Evolutionary conservation across 2,329 filamentous ascomycete genomes (phyloP).

Genomic region (Allantophomopsis lycopodina): DNA sequence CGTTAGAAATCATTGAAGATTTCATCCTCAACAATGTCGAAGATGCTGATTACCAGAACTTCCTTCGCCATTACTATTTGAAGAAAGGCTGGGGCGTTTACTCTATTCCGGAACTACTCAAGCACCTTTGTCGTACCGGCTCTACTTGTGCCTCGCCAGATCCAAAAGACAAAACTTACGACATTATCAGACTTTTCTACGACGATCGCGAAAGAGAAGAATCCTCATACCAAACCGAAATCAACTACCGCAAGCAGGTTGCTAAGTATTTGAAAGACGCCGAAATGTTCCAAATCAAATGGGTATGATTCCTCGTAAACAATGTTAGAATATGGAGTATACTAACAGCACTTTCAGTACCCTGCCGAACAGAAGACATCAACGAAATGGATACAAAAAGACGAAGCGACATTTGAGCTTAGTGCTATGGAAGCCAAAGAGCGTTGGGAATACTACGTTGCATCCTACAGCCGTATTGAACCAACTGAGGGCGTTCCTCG

Average conservation of each 20-base stretch:
- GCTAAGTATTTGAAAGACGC: conserved; percentile 88
- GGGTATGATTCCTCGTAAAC: conserved; percentile 37
- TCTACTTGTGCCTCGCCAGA: conserved; percentile 76
- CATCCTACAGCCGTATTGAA: conserved; percentile 78
- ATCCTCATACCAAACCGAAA: conserved; percentile 81
- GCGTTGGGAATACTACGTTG: conserved; percentile 91
- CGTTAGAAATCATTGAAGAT: conserved; percentile 75
- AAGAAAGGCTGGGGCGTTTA: conserved; percentile 88
- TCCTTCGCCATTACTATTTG: conserved; percentile 82
- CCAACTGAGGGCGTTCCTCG: conserved; percentile 69
- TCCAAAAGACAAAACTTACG: conserved; percentile 82
- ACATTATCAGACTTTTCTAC: conserved; percentile 80
- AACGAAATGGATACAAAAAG: conserved; percentile 55
- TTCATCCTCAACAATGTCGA: conserved; percentile 75
- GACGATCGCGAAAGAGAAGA: conserved; percentile 68
- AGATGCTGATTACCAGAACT: conserved; percentile 73
- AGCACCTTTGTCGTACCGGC: conserved; percentile 67
- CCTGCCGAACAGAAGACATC: conserved; percentile 55
- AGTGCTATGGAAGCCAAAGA: conserved; percentile 77
- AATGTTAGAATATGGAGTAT: conserved; percentile 5
- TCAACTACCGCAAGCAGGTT: conserved; percentile 80
- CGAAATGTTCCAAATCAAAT: conserved; percentile 81
- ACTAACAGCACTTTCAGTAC: conserved; percentile 29
- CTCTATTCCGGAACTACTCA: conserved; percentile 79
- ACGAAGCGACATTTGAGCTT: conserved; percentile 69